Conservation (phyloP, 371 early-diverging fungal species). For the Mucor sp. region DNA sequence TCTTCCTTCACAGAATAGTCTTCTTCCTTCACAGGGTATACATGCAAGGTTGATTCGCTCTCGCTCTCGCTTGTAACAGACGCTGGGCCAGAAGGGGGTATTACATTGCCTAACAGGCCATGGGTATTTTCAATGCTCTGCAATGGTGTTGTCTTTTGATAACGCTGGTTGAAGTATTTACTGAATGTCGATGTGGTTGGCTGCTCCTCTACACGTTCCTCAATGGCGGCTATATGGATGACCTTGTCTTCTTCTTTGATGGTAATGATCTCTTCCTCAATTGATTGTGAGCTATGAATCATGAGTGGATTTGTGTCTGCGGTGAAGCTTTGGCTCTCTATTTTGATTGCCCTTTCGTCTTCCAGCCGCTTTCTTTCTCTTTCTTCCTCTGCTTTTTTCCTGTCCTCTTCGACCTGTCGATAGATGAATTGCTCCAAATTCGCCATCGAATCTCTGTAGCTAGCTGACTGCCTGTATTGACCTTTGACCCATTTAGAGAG, state of each 20-base stretch:
- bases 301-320: neutral
- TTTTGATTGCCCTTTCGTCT: neutral
- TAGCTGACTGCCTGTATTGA: constrained; percentile 22
- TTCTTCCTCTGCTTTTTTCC: neutral
- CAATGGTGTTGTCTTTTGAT: neutral
- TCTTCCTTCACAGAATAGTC: neutral
- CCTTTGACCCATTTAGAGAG: constrained; percentile 76
- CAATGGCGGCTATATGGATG: neutral
- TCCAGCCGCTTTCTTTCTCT: neutral
- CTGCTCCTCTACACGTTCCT: neutral
- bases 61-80: neutral
- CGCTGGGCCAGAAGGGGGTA: neutral
- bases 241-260: neutral
- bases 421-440: constrained; percentile 34
- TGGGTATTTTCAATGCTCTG: neutral
- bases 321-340: neutral
- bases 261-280: neutral
- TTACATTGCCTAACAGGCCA: neutral
- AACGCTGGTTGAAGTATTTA: neutral
- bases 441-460: constrained; percentile 44
- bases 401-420: neutral
- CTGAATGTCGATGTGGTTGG: neutral
- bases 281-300: neutral
- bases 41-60: neutral
- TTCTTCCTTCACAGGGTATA: neutral